phyloP scores from a whole-genome alignment of 371 early-diverging fungal genomes.

The Quaeritorhiza haematococci region DNA sequence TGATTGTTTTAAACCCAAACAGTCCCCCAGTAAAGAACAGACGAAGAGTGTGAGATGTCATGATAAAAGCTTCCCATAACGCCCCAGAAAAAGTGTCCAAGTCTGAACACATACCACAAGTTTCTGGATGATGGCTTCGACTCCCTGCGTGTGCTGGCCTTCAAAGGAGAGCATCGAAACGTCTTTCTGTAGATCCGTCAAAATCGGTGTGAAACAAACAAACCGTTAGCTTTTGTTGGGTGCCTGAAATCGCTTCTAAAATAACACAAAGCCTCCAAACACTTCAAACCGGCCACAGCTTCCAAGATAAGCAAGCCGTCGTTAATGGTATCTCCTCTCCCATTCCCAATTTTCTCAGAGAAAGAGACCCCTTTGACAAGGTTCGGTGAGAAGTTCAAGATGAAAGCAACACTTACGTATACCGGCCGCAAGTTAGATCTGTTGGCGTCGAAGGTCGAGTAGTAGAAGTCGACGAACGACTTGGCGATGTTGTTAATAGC shows the following conservation, averaged over 20 bases:
- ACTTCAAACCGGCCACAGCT: no score
- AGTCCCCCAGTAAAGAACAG: not conserved
- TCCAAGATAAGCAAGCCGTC: no score
- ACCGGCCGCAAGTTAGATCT: conserved; percentile 59
- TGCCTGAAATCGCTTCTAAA: no score
- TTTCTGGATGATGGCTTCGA: conserved; percentile 64
- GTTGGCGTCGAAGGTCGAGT: conserved; percentile 70
- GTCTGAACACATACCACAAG: conserved; percentile 58
- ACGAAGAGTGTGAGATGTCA: not conserved
- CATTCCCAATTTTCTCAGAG: no score
- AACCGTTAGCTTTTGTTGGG: no score
- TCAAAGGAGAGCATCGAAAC: conserved; percentile 85
- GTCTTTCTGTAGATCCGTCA: conserved; percentile 51
- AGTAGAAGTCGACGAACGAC: conserved; percentile 79
- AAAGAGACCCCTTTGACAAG: not conserved
- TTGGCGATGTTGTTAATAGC: conserved; percentile 54
- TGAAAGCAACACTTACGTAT: conserved; percentile 66
- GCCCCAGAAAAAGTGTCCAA: not conserved
- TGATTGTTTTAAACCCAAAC: not conserved
- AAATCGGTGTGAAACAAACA: not conserved
- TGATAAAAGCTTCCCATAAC: not conserved
- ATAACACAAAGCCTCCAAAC: no score
- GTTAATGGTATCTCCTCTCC: no score
- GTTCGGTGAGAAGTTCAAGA: not conserved
- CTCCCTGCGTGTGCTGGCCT: conserved; percentile 59